phyloP scores from a whole-genome alignment of 2,329 filamentous ascomycete species.

The Sporothrix variecibatus region DNA sequence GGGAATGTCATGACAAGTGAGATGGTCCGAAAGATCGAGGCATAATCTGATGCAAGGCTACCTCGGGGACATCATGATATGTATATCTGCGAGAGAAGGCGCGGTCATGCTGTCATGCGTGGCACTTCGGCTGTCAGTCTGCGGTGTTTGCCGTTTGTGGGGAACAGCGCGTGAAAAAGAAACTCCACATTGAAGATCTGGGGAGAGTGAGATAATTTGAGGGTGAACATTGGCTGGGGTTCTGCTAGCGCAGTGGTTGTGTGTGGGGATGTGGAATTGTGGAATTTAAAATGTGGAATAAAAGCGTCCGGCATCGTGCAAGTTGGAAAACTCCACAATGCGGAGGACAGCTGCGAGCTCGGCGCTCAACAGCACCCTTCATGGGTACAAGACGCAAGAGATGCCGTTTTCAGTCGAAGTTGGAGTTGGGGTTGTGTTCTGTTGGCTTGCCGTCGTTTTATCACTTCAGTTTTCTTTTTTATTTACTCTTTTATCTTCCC shows the following conservation, averaged over 20 bases:
- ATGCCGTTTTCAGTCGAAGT: neutral
- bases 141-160: neutral
- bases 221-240: neutral
- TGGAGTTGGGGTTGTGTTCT: neutral
- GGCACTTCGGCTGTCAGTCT: neutral
- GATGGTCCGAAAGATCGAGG: neutral
- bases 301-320: neutral
- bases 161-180: neutral
- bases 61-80: conserved; percentile 6
- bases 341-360: neutral
- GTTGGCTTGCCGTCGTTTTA: neutral
- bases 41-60: neutral
- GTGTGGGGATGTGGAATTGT: conserved; percentile 19
- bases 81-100: neutral
- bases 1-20: neutral
- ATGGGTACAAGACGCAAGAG: conserved; percentile 17
- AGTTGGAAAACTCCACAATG: neutral
- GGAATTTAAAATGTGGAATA: conserved; percentile 10
- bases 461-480: neutral
- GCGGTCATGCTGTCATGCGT: neutral
- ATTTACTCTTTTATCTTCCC: neutral
- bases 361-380: neutral
- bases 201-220: neutral
- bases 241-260: neutral
- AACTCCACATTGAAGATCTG: neutral